phyloP scores from a whole-genome alignment of 2,329 filamentous ascomycete genomes.

The Fusarium subglutinans region DNA sequence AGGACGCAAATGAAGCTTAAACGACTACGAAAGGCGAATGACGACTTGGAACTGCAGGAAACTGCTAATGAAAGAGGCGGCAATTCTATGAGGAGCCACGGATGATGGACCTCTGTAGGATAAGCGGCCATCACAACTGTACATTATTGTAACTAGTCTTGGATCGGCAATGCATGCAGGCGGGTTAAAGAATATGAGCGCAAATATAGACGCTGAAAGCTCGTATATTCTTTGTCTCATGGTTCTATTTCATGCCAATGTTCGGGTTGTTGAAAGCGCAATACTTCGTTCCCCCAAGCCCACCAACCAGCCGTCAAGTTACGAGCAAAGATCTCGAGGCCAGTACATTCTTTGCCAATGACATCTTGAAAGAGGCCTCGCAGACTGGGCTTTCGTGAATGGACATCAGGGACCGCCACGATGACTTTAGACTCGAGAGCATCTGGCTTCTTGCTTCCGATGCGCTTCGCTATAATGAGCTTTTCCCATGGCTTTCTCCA shows the following conservation, averaged over 20 bases:
- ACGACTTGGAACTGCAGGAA: conserved; percentile 18
- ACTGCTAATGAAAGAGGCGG: conserved; percentile 37
- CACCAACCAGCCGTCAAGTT: conserved; percentile 80
- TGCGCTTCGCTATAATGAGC: conserved; percentile 67
- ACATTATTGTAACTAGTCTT: conserved; percentile 46
- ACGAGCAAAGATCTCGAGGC: conserved; percentile 81
- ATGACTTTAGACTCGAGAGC: conserved; percentile 62
- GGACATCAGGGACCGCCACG: conserved; percentile 76
- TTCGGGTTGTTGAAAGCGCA: conserved; percentile 71
- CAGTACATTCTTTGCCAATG: conserved; percentile 61
- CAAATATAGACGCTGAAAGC: conserved; percentile 39
- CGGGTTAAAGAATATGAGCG: conserved; percentile 35
- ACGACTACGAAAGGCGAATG: conserved; percentile 9
- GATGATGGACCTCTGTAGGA: conserved; percentile 40
- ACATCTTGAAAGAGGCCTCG: conserved; percentile 66
- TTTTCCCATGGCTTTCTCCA: conserved; percentile 84
- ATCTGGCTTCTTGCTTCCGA: conserved; percentile 41
- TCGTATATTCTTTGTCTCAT: conserved; percentile 6
- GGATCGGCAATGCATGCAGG: conserved; percentile 33
- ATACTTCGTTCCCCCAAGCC: conserved; percentile 78
- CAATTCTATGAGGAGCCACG: conserved; percentile 20
- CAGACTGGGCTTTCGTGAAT: conserved; percentile 81
- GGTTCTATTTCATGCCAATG: conserved; percentile 54
- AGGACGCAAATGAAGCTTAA: conserved; percentile 39
- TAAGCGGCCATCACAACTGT: conserved; percentile 44